These are phyloP conservation scores for Dryadomyces sulphureus DNA, from an alignment of 2,329 filamentous ascomycete genomes.

Conservation along the genomic window DNA sequence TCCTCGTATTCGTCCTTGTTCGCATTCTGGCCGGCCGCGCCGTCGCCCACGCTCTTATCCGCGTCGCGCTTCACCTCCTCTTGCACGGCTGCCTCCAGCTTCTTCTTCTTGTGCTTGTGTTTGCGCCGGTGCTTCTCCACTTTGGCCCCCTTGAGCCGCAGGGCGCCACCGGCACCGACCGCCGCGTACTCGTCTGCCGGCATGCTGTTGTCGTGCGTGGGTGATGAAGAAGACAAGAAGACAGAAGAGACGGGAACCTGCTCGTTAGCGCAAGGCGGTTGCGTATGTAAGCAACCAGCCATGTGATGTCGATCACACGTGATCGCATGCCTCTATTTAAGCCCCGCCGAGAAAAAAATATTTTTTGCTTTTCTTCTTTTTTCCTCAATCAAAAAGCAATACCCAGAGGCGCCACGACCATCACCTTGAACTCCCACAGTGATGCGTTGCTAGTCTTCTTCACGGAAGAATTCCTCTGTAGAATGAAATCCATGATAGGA, in stretches of 20 bases:
- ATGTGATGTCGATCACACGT: background rate
- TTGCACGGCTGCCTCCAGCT: conserved; percentile 10
- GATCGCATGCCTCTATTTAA: background rate
- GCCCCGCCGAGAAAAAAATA: background rate
- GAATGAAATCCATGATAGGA: conserved; percentile 49
- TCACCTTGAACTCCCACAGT: conserved; percentile 43
- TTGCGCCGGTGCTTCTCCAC: conserved; percentile 49
- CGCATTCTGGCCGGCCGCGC: conserved; percentile 18
- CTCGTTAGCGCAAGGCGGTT: too few relatives aligned
- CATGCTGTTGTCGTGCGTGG: conserved; percentile 28
- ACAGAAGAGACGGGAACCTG: too few relatives aligned
- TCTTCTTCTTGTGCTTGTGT: conserved; percentile 20
- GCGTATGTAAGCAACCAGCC: too few relatives aligned
- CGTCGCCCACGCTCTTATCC: conserved; percentile 11
- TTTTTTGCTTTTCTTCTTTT: conserved; percentile 21
- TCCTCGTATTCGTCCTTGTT: conserved; percentile 5
- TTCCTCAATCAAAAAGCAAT: conserved; percentile 45
- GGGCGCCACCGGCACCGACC: conserved; percentile 51
- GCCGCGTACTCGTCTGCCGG: conserved; percentile 60
- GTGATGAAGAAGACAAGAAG: background rate
- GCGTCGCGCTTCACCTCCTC: conserved; percentile 13
- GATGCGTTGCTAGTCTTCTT: conserved; percentile 40
- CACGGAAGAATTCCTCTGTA: conserved; percentile 27
- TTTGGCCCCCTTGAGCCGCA: conserved; percentile 73
- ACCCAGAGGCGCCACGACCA: conserved; percentile 49